A percentile compares a stretch with the other conserved stretches of the same genome.
These are phyloP conservation scores for Aspergillus hortae DNA, from an alignment of 2,329 filamentous ascomycete genomes.

Conservation along the genomic window DNA sequence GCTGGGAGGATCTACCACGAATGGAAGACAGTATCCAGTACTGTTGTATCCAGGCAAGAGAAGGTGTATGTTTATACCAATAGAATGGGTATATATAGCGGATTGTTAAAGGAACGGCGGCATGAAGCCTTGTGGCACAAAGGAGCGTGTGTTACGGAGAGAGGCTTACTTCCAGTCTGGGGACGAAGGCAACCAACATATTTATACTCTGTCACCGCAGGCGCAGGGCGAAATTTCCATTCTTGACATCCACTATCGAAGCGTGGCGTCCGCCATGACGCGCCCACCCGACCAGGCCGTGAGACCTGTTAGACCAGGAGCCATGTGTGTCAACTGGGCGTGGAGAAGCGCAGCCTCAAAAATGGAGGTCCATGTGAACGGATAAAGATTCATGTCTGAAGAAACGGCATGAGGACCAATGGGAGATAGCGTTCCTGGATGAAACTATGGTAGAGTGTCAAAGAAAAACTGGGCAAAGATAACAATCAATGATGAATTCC, in stretches of 20 bases:
- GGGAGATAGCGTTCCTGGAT: neutral
- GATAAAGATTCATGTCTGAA: neutral
- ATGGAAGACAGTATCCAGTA: neutral
- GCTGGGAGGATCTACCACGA: neutral
- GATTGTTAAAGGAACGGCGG: slow-evolving; percentile 1
- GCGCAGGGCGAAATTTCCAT: neutral
- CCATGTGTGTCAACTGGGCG: neutral
- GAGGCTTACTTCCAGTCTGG: neutral
- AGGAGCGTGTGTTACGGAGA: neutral
- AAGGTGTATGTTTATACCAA: neutral
- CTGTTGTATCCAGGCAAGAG: neutral
- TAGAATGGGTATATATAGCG: neutral
- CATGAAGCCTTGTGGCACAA: neutral
- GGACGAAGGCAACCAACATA: neutral
- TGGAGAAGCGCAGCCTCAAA: neutral
- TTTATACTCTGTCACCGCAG: slow-evolving; percentile 4
- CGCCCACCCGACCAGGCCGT: slow-evolving; percentile 27
- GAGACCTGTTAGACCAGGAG: slow-evolving; percentile 9
- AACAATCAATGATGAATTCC: neutral
- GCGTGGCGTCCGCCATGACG: slow-evolving; percentile 19
- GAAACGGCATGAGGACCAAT: neutral
- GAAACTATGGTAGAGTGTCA: neutral
- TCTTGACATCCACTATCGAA: slow-evolving; percentile 2
- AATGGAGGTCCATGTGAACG: neutral
- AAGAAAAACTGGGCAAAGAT: neutral